These are phyloP conservation scores for Colletotrichum lindemuthianum DNA, from an alignment of 2,329 filamentous ascomycete genomes.

Conservation along the genomic window DNA sequence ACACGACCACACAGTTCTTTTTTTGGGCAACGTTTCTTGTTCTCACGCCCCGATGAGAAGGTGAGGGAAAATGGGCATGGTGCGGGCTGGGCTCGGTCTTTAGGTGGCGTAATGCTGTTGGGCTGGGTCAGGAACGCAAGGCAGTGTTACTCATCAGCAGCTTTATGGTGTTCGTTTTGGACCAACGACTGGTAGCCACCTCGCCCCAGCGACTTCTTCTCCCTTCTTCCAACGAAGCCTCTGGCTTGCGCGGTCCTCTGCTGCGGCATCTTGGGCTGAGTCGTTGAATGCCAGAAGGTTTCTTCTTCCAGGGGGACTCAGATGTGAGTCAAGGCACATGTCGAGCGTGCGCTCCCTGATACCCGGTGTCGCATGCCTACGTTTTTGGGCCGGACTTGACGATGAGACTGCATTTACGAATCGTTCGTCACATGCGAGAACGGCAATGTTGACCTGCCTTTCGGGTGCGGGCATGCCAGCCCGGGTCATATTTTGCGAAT, in stretches of 20 bases:
- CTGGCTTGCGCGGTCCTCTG: not conserved
- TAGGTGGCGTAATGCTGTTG: slow-evolving; percentile 31
- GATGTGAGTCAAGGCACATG: slow-evolving; percentile 31
- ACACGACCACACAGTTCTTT: not conserved
- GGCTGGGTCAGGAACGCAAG: slow-evolving; percentile 29
- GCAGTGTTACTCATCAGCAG: slow-evolving; percentile 2
- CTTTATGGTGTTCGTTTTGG: not conserved
- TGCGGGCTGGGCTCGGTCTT: slow-evolving; percentile 27
- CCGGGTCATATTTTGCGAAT: not conserved
- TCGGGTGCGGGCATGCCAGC: slow-evolving; percentile 24
- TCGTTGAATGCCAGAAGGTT: slow-evolving; percentile 20
- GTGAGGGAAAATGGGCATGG: not conserved
- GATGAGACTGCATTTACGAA: slow-evolving; percentile 24
- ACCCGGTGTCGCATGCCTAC: slow-evolving; percentile 12
- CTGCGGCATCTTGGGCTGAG: slow-evolving; percentile 16
- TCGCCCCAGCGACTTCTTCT: slow-evolving; percentile 2
- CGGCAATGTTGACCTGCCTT: slow-evolving; percentile 20
- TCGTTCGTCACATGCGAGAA: slow-evolving; percentile 29
- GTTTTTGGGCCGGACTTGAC: not conserved
- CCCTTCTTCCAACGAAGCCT: slow-evolving; percentile 12
- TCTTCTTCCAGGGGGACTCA: slow-evolving; percentile 19
- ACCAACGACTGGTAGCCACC: not conserved
- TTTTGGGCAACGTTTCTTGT: not conserved
- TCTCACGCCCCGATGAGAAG: not conserved
- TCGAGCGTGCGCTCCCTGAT: slow-evolving; percentile 1